These are phyloP conservation scores for Wickerhamomyces hampshirensis DNA, from an alignment of 805 yeast species.

Conservation along the genomic window DNA sequence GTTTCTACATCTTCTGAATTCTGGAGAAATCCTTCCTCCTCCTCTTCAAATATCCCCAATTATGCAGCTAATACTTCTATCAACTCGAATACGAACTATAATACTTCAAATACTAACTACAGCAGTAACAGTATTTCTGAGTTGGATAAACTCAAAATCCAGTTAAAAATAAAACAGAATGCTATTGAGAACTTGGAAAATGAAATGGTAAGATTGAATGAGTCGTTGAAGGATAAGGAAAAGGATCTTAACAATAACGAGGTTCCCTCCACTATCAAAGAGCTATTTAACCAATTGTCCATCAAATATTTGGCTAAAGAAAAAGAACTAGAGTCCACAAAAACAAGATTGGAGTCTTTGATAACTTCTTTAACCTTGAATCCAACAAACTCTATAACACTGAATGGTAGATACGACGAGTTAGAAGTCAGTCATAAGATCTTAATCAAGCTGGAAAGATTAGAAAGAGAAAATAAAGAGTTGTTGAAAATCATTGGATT, in stretches of 20 bases:
- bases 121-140: slow-evolving; percentile 4
- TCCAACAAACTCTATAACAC: slow-evolving; percentile 42
- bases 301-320: slow-evolving; percentile 41
- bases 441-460: slow-evolving; percentile 51
- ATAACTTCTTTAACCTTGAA: slow-evolving; percentile 49
- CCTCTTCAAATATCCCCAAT: slow-evolving; percentile 3
- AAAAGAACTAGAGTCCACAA: slow-evolving; percentile 56
- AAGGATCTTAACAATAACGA: slow-evolving; percentile 10
- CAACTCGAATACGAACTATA: not conserved
- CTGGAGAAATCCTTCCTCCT: slow-evolving; percentile 9
- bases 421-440: slow-evolving; percentile 74
- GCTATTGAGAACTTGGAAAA: slow-evolving; percentile 41
- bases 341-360: slow-evolving; percentile 57
- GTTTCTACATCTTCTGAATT: slow-evolving; percentile 5
- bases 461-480: slow-evolving; percentile 66
- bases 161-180: slow-evolving; percentile 51
- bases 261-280: slow-evolving; percentile 41
- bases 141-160: slow-evolving; percentile 41
- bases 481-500: slow-evolving; percentile 66
- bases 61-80: slow-evolving; percentile 1
- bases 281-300: slow-evolving; percentile 44
- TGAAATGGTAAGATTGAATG: slow-evolving; percentile 37
- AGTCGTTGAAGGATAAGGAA: slow-evolving; percentile 9
- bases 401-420: slow-evolving; percentile 62
- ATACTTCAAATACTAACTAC: not conserved